Evolutionary conservation across 164 flowering plant genomes (phyloP).

Genomic region (Magnolia changhungtana): DNA sequence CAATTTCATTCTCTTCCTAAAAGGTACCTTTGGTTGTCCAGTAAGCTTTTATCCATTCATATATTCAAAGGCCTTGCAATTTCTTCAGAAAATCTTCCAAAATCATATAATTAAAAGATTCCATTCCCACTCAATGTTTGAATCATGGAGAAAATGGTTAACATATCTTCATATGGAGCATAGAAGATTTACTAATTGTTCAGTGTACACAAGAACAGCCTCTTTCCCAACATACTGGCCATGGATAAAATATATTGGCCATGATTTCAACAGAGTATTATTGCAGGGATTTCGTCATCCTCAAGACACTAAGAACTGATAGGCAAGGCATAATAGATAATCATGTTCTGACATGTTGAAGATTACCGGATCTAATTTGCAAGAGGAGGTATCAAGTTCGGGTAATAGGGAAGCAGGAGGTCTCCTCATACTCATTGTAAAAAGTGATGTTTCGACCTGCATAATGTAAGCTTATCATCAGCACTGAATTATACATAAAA

Average conservation of each 20-base stretch:
- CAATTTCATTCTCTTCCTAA: too few species aligned
- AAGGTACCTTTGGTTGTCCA: neutral
- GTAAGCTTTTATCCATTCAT: neutral
- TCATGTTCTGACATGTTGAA: neutral
- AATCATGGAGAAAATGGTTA: neutral
- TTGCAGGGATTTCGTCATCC: neutral
- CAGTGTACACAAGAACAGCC: neutral
- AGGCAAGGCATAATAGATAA: neutral
- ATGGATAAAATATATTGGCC: too few species aligned
- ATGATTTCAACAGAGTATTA: neutral
- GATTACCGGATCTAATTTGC: slow-evolving; percentile 57
- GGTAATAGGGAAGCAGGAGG: slow-evolving; percentile 40
- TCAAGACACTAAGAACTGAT: neutral
- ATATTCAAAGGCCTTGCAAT: neutral
- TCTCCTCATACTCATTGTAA: slow-evolving; percentile 52
- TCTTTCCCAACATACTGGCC: neutral
- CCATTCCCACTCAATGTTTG: neutral
- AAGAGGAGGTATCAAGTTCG: slow-evolving; percentile 42
- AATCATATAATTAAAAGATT: too few species aligned
- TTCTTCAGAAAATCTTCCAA: too few species aligned
- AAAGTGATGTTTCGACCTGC: too few species aligned
- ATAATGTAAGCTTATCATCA: slow-evolving; percentile 13
- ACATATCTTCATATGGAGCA: too few species aligned
- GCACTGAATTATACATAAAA: too few species aligned
- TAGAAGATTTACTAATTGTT: neutral